Base-by-base conservation (phyloP, 2,329 filamentous ascomycete species). In the Trichoderma sp. region DNA sequence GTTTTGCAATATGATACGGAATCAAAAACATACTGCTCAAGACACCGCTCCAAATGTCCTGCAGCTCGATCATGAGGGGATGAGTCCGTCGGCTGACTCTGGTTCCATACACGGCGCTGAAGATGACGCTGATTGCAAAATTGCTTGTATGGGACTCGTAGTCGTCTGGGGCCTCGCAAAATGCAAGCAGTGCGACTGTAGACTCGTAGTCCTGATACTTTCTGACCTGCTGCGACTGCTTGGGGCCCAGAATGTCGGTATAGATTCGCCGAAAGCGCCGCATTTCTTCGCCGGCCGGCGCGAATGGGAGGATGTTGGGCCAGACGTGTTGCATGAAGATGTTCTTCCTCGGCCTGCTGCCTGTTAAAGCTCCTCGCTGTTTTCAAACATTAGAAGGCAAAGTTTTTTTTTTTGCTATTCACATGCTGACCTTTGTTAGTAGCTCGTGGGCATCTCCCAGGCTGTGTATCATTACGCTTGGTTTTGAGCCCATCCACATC, bases 71-170 rank as follows among this genome's bases (percentile, higher is more conserved):
- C 21, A 69, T 59, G 21, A 70, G n/a, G 14, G 66, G 66, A 21
- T 68, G 43, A 21, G 51, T 24, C 1, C 69, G 30, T 4, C 52
- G 39, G 18, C 34, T 21, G 5, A 64, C n/a, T 11, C 61, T 52
- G 7, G 56, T 51, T 8, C 63, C 67, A 18, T 69, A 68, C 6
- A 60, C 59, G 16, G 43, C 68, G 21, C 64, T 68, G 51, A 71
- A 69, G 26, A 68, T 65, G 34, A 68, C 58, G 21, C 68, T 69
- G 26, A 52, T 52, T 0, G 68, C 39, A 32, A 59, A 66, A 7
- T 64, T 59, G 4, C 32, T n/a, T 13, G 18, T 16, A 24, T 65
- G 58, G 11, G 26, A 8, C 10, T 26, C 13, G 4, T 49, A 52
- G 1, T 51, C 54, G 3, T 26, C 54, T 11, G 64, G 64, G 1